Evolutionary conservation across 2,329 filamentous ascomycete species (phyloP), one percentile per base, ranked within the genome.

Genomic region (Anthostomella pinea): DNA sequence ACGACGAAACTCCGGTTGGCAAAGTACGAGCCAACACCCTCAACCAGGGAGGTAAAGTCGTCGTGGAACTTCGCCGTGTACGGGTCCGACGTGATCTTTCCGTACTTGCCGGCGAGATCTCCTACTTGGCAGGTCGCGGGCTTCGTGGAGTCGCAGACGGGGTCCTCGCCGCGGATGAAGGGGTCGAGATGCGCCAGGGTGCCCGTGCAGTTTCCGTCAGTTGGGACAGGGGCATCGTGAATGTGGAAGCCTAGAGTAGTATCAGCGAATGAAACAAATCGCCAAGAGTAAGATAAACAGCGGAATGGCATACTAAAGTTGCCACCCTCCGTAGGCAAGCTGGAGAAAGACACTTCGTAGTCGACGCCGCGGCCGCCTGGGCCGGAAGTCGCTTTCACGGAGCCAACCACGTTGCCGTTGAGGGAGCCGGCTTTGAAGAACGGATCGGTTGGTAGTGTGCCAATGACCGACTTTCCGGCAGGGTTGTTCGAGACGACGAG

Each of bases 21-120:
- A 41, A 85, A 75, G 67, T 79, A 86, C 33, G 74, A 66, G 6
- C 67, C 67, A 25, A 68, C 60, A 22, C 69, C 72, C 10, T 67
- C 56, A 27, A 64, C 52, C 20, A 79, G 72, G 4, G 79, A 77
- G n/a, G 72, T 64, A 54, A 71, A 85, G 15, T 63, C 57, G 54
- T 86, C 82, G 40, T 60, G 54, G 63, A 77, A 84, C 31, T 62
- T 65, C 37, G 58, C 62, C 18, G 58, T 55, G 54, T 72, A 81
- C 9, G 71, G 65, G 45, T 72, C 69, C 18, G 62, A 58, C 17
- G 61, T 68, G 52, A 85, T 74, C 42, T 70, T 70, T 44, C 84
- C 84, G 53, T 83, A 68, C 67, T 91, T 91, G 56, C 86, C 86
- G 51, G 77, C 76, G 38, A 89, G 69, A 58, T 91, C 86, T 47